These are phyloP conservation scores for Comarum palustre DNA, from an alignment of 306 rosid genomes.

Conservation along the genomic window DNA sequence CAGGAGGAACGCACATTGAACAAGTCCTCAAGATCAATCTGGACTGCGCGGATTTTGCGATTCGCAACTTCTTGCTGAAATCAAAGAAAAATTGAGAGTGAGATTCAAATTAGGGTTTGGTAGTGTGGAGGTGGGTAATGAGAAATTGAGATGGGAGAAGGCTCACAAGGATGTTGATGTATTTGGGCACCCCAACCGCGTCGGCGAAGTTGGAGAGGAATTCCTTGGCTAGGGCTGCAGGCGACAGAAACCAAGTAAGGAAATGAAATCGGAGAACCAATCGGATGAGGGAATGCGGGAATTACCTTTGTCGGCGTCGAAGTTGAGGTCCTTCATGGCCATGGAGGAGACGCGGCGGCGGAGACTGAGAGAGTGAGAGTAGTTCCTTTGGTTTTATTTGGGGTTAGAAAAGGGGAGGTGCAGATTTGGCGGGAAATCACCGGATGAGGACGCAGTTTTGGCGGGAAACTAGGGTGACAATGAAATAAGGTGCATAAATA, in stretches of 20 bases:
- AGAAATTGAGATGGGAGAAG: background rate
- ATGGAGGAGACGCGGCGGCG: slow-evolving; percentile 6
- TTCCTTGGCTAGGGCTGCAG: slow-evolving; percentile 66
- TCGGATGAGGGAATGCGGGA: background rate
- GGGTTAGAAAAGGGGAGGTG: background rate
- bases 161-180: slow-evolving; percentile 67
- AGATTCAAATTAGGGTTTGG: slow-evolving; percentile 13
- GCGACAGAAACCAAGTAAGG: background rate
- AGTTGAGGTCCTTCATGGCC: slow-evolving; percentile 60
- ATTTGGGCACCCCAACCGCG: slow-evolving; percentile 63
- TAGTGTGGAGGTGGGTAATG: background rate
- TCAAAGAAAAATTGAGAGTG: background rate
- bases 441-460: slow-evolving; percentile 34
- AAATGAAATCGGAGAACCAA: background rate
- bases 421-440: slow-evolving; percentile 60
- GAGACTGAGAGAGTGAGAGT: slow-evolving; percentile 1
- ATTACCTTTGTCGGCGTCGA: slow-evolving; percentile 68
- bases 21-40: slow-evolving; percentile 81
- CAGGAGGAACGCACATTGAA: slow-evolving; percentile 40
- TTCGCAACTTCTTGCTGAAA: slow-evolving; percentile 90
- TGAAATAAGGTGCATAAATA: no score
- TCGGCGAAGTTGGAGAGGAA: slow-evolving; percentile 78
- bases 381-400: background rate
- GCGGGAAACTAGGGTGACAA: slow-evolving; percentile 49
- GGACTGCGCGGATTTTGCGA: slow-evolving; percentile 63